Evolutionary conservation across 805 yeast genomes (phyloP), one percentile per base, ranked within the genome.

Genomic region (Wickerhamiella parazyma): DNA sequence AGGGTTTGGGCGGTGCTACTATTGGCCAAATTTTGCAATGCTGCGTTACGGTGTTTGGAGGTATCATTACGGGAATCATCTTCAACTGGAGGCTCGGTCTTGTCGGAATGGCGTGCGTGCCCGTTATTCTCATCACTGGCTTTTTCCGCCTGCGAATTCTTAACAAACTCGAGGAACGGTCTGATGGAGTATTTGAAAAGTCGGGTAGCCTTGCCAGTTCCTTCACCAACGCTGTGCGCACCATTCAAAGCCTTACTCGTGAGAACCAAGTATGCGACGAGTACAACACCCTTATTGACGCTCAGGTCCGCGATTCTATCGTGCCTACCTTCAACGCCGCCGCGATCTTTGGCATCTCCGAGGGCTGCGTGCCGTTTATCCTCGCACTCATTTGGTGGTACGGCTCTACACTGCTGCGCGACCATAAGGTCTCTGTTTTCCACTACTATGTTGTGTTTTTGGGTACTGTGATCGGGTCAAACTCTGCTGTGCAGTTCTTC

Each of bases 311-410:
- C 6, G 39, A 21, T 20, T 43, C 51, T 3, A 19, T 41, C 8
- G 7, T n/a, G 8, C 28, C 39, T 2, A 43, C 42, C 6, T 20
- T 41, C 6, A 17, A 28, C 11, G 47, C 57, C 1, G 54, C 60
- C 3, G 35, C 51, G 9, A 36, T 50, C 20, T 57, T 48, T 36
- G 61, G 55, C 16, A 34, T 54, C 16, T 44, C 54, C 28, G 59
- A 56, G 44, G 57, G 57, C 2, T 16, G 48, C 26, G 29, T 54
- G 9, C 54, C 49, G 21, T 54, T 47, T 38, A 45, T 55, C 9
- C 35, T 51, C 16, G 61, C 51, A 5, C 41, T 57, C 14, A 48
- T 51, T 1, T 57, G 56, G 45, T 57, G 61, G 59, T 56, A 52
- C 25, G 61, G 61, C 17, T 44, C 52, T 18, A 51, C 50, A 3